Evolutionary conservation across 176 grass and related monocot species (phyloP).

Genomic region (Cenchrus americanus): DNA sequence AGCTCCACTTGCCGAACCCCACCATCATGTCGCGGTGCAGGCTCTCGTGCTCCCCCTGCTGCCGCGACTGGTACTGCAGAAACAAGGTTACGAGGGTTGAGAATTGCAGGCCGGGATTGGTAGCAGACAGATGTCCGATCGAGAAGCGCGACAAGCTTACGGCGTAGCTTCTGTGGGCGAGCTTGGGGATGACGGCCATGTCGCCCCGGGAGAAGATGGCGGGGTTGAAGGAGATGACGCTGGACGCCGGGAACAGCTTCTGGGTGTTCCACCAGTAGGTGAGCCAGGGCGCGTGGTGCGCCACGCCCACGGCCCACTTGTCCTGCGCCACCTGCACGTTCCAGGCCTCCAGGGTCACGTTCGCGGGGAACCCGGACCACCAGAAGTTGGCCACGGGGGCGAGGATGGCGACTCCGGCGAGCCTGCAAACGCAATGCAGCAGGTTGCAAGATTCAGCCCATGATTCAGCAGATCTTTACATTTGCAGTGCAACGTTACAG

Average conservation of each 20-base stretch:
- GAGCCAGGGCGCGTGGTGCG: constrained; percentile 79
- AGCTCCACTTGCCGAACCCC: constrained; percentile 71
- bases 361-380: constrained; percentile 78
- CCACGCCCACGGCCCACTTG: constrained; percentile 72
- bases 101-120: no score
- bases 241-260: constrained; percentile 73
- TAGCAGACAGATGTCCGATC: no score
- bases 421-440: constrained; percentile 36
- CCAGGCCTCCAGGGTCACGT: constrained; percentile 63
- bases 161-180: constrained; percentile 33
- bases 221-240: constrained; percentile 51
- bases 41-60: constrained; percentile 69
- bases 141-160: constrained; percentile 22
- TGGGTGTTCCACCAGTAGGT: constrained; percentile 94
- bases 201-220: constrained; percentile 50
- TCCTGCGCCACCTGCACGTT: constrained; percentile 66
- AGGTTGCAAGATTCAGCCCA: neutral
- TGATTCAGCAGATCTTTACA: no score
- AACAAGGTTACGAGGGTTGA: no score
- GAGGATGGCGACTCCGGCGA: constrained; percentile 67
- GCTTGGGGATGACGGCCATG: constrained; percentile 50
- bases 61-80: constrained; percentile 48
- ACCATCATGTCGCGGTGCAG: constrained; percentile 72
- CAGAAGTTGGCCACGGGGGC: constrained; percentile 84
- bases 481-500: no score